These are phyloP conservation scores for Metschnikowia borealis DNA, from an alignment of 805 yeast genomes.

Conservation along the genomic window DNA sequence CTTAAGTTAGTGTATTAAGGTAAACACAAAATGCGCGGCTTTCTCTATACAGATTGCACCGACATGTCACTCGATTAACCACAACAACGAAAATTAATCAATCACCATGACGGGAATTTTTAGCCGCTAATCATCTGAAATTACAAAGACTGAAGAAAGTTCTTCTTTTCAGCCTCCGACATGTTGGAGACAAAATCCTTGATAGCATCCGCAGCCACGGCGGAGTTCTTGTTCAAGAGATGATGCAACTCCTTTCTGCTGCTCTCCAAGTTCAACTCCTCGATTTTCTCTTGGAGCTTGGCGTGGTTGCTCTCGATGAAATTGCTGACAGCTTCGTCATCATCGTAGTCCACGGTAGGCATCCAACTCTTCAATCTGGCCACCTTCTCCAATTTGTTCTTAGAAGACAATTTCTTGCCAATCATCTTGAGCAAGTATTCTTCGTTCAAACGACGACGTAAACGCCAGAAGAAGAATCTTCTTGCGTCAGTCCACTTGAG, in stretches of 20 bases:
- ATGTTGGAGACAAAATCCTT: constrained; percentile 34
- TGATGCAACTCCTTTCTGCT: constrained; percentile 62
- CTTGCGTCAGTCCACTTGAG: constrained; percentile 84
- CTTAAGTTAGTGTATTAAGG: neutral
- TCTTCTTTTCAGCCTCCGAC: constrained; percentile 33
- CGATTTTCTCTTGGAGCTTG: constrained; percentile 55
- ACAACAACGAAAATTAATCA: constrained; percentile 4
- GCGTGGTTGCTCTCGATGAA: constrained; percentile 83
- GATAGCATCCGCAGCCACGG: constrained; percentile 28
- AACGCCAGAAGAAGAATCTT: constrained; percentile 98
- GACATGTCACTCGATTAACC: neutral
- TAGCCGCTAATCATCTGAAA: neutral
- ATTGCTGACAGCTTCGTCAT: constrained; percentile 73
- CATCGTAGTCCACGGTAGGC: constrained; percentile 64
- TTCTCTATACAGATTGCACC: neutral
- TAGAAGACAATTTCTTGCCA: constrained; percentile 52
- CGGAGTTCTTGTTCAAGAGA: constrained; percentile 36
- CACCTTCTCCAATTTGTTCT: constrained; percentile 72
- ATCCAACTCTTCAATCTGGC: constrained; percentile 88
- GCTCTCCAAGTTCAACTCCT: constrained; percentile 61
- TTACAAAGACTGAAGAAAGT: constrained; percentile 21
- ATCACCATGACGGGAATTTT: neutral
- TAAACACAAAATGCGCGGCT: constrained; percentile 4
- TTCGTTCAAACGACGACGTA: constrained; percentile 92
- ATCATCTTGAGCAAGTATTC: constrained; percentile 79